These are phyloP conservation scores for Xylariaceae sp. DNA, from an alignment of 2,329 filamentous ascomycete genomes.

Conservation along the genomic window DNA sequence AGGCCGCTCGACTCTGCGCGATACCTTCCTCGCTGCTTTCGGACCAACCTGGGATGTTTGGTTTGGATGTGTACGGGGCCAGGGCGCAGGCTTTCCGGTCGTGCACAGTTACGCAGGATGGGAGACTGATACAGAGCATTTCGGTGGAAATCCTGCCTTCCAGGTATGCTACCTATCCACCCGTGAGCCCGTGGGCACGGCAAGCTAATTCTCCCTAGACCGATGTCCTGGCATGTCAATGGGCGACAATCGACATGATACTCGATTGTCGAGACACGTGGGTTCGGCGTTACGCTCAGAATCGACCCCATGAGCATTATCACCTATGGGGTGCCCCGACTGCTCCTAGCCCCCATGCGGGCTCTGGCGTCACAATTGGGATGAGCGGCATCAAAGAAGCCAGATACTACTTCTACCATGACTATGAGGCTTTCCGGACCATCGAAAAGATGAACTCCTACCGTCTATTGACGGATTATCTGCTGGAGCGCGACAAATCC, in stretches of 20 bases:
- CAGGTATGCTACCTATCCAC: conserved; percentile 37
- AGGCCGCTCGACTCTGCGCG: conserved; percentile 29
- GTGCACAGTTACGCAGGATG: conserved; percentile 29
- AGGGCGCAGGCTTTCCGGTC: not conserved
- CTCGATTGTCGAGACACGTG: conserved; percentile 45
- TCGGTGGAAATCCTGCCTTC: conserved; percentile 38
- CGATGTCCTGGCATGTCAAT: conserved; percentile 39
- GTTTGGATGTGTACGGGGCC: conserved; percentile 34
- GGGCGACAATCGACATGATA: conserved; percentile 42
- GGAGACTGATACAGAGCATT: conserved; percentile 24
- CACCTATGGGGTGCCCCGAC: conserved; percentile 26
- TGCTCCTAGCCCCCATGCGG: conserved; percentile 20
- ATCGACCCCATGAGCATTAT: conserved; percentile 33
- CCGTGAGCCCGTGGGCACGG: not conserved
- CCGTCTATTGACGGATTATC: conserved; percentile 17
- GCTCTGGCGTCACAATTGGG: conserved; percentile 3
- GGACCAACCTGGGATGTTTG: conserved; percentile 37
- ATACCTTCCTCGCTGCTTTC: conserved; percentile 37
- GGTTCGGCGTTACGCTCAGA: conserved; percentile 37
- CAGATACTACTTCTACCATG: conserved; percentile 23
- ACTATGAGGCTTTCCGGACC: conserved; percentile 26
- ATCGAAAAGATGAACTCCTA: conserved; percentile 4
- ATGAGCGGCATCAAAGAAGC: conserved; percentile 11
- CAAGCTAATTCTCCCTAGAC: conserved; percentile 32
- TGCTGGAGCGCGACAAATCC: conserved; percentile 6